Evolutionary conservation across 176 grass and related monocot genomes (phyloP).

Genomic region (Chloris gayana): DNA sequence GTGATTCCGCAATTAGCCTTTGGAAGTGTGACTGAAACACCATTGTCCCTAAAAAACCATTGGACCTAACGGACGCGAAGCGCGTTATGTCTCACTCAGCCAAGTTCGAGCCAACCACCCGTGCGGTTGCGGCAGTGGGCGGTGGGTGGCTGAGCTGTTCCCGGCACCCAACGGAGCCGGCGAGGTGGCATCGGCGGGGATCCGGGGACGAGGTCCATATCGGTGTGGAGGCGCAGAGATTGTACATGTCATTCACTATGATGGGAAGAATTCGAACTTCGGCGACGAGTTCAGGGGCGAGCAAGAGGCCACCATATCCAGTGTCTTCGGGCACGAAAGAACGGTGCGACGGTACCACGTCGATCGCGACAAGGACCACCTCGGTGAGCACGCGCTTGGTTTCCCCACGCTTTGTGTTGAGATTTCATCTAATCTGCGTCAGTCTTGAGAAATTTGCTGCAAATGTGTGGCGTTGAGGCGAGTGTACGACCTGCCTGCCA

Average conservation of each 20-base stretch:
- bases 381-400: conserved; percentile 38
- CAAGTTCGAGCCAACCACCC: not conserved
- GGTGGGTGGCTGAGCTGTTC: conserved; percentile 31
- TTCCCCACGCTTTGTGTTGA: not conserved
- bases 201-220: conserved; percentile 37
- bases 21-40: no score
- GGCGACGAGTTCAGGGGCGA: conserved; percentile 47
- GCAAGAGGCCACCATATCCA: conserved; percentile 48
- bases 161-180: conserved; percentile 42
- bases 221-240: conserved; percentile 30
- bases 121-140: not conserved
- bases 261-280: conserved; percentile 38
- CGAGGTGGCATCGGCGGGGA: conserved; percentile 10
- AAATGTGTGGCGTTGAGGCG: not conserved
- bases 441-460: not conserved
- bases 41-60: no score
- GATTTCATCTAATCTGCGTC: not conserved
- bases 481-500: not conserved
- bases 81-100: not conserved
- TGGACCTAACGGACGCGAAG: not conserved
- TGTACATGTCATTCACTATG: conserved; percentile 48
- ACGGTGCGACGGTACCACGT: conserved; percentile 30
- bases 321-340: conserved; percentile 50
- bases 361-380: conserved; percentile 58
- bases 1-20: no score